Evolutionary conservation across 768 basidiomycete genomes (phyloP).

Genomic region (Crassisporium funariophilum): DNA sequence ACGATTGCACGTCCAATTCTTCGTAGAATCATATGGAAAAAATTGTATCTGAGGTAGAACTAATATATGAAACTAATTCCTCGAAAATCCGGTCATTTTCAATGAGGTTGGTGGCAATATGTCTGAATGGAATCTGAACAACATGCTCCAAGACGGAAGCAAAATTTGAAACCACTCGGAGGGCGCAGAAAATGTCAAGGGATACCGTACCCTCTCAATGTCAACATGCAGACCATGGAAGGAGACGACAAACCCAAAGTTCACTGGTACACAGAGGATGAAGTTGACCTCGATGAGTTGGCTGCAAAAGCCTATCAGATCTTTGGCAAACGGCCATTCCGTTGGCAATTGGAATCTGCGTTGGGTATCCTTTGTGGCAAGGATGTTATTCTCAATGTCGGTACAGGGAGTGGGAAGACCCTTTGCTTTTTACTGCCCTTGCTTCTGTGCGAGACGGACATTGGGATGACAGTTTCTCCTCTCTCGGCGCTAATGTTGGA

Average conservation of each 20-base stretch:
- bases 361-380: slow-evolving; percentile 10
- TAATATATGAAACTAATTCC: no score
- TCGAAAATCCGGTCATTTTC: no score
- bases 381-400: slow-evolving; percentile 13
- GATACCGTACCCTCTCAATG: no score
- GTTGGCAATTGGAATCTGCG: slow-evolving; percentile 13
- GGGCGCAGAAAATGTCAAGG: no score
- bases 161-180: no score
- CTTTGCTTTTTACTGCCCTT: not conserved
- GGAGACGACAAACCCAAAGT: slow-evolving; percentile 14
- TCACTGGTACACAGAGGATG: not conserved
- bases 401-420: slow-evolving; percentile 6
- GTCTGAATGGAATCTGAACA: no score
- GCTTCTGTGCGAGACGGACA: slow-evolving; percentile 4
- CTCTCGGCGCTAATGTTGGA: slow-evolving; percentile 14
- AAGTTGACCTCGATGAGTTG: not conserved
- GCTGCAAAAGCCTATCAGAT: not conserved
- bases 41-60: no score
- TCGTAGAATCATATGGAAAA: no score
- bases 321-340: slow-evolving; percentile 5
- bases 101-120: no score
- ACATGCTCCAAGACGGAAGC: no score
- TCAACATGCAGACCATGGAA: no score
- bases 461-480: slow-evolving; percentile 5
- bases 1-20: no score